Base-by-base conservation (phyloP, 352 stramenopile species). In the Thraustochytrium sp. region DNA sequence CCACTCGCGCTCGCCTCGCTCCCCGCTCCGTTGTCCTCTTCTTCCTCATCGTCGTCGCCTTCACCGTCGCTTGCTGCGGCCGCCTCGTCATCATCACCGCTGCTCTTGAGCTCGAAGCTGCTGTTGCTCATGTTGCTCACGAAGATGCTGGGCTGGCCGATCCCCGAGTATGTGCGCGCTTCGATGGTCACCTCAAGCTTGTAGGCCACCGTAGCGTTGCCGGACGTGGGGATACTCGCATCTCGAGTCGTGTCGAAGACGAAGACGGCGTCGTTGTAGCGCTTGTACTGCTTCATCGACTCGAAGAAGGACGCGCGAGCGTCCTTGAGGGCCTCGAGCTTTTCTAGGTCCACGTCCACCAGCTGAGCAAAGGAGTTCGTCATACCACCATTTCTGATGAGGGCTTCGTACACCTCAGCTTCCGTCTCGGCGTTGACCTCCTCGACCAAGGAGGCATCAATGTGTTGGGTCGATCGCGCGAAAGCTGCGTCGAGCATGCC, bases 291-390 rank as follows among this genome's bases (percentile, higher is more conserved):
- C 54, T 64, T 21, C 54, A 64, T 64, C 26, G 9, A 21, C 54
- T 64, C 54, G 9, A 37, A 64, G 54, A 64, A 37, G 54, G 5
- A 3, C 26, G 5, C 37, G 54, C 31, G 31, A 11, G 18, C 3
- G 13, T 37, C 54, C 11, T 42, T 11, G 9, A 37, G 54, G 3
- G 9, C 3, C 21, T 54, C 46, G 11, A 86, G 55, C 56, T 48
- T 26, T 3, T 55, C 31, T 23, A 34, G 42, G 49, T 64, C 55
- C n/a, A 87, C 49, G 0, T 83, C 77, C 1, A 88, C 78, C 2
- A 88, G 44, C 74, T 89, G 84, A 2, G 85, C 46, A 31, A 86
- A 61, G 3, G 29, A 64, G 56, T 89, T 86, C 4, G 85, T 72
- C 0, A 88, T 11, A 4, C 82, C 85, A 21, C 75, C 82, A 80